Conservation (phyloP, 2,329 filamentous ascomycete genomes). For the Fusarium nodosum region DNA sequence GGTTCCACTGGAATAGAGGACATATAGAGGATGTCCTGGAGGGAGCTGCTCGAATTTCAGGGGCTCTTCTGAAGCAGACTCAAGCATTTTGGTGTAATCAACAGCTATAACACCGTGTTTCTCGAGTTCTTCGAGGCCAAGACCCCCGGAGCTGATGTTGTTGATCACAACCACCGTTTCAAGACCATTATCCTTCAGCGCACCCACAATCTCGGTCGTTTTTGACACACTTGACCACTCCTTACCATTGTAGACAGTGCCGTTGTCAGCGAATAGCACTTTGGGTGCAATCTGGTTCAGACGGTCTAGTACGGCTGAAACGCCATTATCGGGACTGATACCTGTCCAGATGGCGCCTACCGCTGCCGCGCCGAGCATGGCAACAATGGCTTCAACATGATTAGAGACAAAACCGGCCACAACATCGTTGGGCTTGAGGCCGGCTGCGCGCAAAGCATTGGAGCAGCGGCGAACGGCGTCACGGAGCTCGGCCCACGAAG, state of each 20-base stretch:
- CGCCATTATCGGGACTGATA: conserved; percentile 91
- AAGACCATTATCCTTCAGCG: conserved; percentile 71
- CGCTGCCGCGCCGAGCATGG: conserved; percentile 86
- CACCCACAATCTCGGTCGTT: conserved; percentile 79
- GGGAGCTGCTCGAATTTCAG: conserved; percentile 81
- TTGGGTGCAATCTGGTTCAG: conserved; percentile 87
- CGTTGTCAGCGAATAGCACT: conserved; percentile 89
- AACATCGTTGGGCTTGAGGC: conserved; percentile 69
- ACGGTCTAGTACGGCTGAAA: conserved; percentile 90
- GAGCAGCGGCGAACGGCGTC: conserved; percentile 82
- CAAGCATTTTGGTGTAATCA: conserved; percentile 63
- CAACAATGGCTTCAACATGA: conserved; percentile 86
- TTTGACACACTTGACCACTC: conserved; percentile 85
- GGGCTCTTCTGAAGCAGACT: conserved; percentile 57
- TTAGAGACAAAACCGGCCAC: conserved; percentile 88
- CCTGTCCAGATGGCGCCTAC: conserved; percentile 93
- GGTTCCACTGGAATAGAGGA: conserved; percentile 93
- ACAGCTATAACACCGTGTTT: conserved; percentile 57
- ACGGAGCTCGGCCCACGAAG: conserved; percentile 83
- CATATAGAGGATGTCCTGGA: conserved; percentile 91
- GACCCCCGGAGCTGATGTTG: conserved; percentile 65
- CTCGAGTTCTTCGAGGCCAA: conserved; percentile 59
- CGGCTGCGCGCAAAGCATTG: conserved; percentile 75
- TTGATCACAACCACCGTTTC: conserved; percentile 81
- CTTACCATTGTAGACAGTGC: conserved; percentile 91